Conservation (phyloP, 805 yeast genomes). For the Barnettozyma wickerhamii region DNA sequence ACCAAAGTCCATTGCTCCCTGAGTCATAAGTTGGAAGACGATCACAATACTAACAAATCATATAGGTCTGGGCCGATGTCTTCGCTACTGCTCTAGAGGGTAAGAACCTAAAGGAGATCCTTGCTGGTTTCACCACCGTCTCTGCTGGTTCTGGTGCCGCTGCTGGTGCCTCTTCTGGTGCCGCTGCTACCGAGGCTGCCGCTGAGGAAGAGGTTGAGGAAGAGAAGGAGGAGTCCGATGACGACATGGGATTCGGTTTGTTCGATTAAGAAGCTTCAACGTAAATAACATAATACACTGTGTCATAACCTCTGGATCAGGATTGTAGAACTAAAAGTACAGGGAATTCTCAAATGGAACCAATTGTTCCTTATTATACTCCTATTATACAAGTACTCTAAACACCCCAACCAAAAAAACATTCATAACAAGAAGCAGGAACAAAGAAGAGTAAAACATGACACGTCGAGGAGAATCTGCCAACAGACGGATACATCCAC, state of each 20-base stretch:
- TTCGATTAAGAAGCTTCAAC: constrained; percentile 56
- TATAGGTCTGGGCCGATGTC: constrained; percentile 70
- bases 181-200: constrained; percentile 45
- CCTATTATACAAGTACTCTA: constrained; percentile 8
- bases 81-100: constrained; percentile 81
- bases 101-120: constrained; percentile 66
- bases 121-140: constrained; percentile 51
- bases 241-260: constrained; percentile 89
- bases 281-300: background rate
- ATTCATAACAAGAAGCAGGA: constrained; percentile 5
- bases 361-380: too few relatives aligned
- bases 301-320: too few relatives aligned
- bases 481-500: too few relatives aligned
- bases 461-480: too few relatives aligned
- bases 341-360: too few relatives aligned
- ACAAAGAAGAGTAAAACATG: too few relatives aligned
- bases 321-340: too few relatives aligned
- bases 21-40: background rate
- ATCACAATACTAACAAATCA: constrained; percentile 17
- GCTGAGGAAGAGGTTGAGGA: constrained; percentile 59
- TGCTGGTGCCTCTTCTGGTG: constrained; percentile 44
- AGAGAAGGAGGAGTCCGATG: constrained; percentile 66
- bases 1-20: background rate
- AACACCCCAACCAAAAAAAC: constrained; percentile 3
- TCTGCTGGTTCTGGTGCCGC: constrained; percentile 48